Evolutionary conservation across 352 stramenopile species (phyloP).

Genomic region (Achlya hypogyna): DNA sequence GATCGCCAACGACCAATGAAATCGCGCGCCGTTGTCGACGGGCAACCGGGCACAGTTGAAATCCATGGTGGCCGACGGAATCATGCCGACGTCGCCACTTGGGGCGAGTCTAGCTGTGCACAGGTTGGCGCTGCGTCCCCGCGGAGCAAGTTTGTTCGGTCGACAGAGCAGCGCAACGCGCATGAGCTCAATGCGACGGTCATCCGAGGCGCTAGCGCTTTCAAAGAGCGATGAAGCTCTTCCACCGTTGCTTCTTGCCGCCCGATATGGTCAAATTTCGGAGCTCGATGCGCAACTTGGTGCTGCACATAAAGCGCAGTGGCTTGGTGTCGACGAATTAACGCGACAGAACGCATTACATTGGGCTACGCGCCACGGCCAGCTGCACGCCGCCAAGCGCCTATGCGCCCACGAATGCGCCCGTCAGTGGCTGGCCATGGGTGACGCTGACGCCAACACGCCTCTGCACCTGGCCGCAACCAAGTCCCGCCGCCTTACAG

Average conservation of each 20-base stretch:
- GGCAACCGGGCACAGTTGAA: neutral
- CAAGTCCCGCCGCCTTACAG: slow-evolving; percentile 56
- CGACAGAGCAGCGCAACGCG: too few species aligned
- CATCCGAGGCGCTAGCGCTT: too few species aligned
- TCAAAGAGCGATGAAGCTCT: too few species aligned
- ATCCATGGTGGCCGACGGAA: too few species aligned
- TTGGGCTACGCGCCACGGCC: neutral
- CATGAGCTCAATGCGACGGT: too few species aligned
- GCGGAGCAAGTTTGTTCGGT: too few species aligned
- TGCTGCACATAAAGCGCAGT: neutral
- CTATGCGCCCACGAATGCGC: neutral
- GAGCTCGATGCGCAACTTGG: neutral
- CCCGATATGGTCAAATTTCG: neutral
- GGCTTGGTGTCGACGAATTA: neutral
- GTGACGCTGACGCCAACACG: slow-evolving; percentile 31
- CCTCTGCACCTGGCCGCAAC: slow-evolving; percentile 46
- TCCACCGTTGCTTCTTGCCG: neutral
- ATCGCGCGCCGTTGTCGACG: neutral
- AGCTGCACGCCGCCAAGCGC: neutral
- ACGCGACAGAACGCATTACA: neutral
- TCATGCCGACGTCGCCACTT: too few species aligned
- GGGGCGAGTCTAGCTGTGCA: too few species aligned
- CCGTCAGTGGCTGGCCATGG: neutral
- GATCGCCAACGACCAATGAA: neutral
- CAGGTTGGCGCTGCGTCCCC: too few species aligned